These are phyloP conservation scores for Phialophora tarda DNA, from an alignment of 2,329 filamentous ascomycete species.

Conservation along the genomic window DNA sequence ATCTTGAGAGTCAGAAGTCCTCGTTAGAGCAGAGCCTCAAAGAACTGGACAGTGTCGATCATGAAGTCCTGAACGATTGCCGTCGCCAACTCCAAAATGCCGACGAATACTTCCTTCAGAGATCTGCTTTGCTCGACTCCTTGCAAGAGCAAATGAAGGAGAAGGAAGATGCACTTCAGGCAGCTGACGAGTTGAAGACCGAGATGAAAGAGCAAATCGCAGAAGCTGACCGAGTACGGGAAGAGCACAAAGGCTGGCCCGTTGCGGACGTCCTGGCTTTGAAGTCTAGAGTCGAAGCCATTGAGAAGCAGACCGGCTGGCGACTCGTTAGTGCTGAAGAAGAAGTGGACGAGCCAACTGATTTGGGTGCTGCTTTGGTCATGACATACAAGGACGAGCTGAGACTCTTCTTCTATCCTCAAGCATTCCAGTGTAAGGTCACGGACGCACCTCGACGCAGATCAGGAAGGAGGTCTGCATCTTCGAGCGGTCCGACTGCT, in stretches of 20 bases:
- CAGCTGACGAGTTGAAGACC: conserved; percentile 69
- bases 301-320: conserved; percentile 54
- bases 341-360: conserved; percentile 36
- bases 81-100: conserved; percentile 69
- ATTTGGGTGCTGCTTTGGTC: conserved; percentile 46
- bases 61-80: conserved; percentile 72
- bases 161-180: conserved; percentile 68
- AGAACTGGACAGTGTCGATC: conserved; percentile 67
- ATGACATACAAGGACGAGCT: conserved; percentile 52
- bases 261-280: conserved; percentile 76
- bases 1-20: conserved; percentile 67
- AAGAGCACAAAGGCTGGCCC: conserved; percentile 90
- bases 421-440: conserved; percentile 43
- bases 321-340: conserved; percentile 48
- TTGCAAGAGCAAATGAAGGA: conserved; percentile 70
- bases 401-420: conserved; percentile 51
- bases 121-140: conserved; percentile 69
- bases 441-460: conserved; percentile 30
- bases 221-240: conserved; percentile 79
- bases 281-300: conserved; percentile 67
- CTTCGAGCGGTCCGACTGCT: conserved; percentile 36
- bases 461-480: conserved; percentile 39
- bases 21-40: conserved; percentile 73
- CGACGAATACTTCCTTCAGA: conserved; percentile 72
- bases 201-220: conserved; percentile 75